These are phyloP conservation scores for Ogataea paradorogensis DNA, from an alignment of 805 yeast genomes.

Conservation along the genomic window DNA sequence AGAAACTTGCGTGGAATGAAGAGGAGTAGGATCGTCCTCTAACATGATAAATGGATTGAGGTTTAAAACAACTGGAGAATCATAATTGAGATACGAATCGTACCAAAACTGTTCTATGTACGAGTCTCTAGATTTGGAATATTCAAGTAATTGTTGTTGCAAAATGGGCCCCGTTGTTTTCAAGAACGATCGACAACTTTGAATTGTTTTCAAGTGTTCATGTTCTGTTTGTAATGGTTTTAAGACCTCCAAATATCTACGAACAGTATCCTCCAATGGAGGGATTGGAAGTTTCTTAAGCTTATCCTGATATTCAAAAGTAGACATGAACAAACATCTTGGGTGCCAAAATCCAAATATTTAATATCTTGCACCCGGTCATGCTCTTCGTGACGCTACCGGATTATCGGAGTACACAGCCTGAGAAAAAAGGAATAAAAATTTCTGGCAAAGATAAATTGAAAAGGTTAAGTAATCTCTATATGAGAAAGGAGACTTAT, in stretches of 20 bases:
- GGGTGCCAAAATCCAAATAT: background rate
- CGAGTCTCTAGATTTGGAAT: constrained; percentile 62
- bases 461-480: background rate
- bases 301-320: constrained; percentile 59
- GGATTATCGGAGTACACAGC: constrained; percentile 12
- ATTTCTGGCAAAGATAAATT: too few species aligned
- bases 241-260: constrained; percentile 60
- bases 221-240: constrained; percentile 77
- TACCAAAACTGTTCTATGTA: constrained; percentile 95
- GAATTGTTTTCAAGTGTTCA: constrained; percentile 61
- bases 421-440: background rate
- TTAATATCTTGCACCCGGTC: constrained; percentile 4
- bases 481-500: constrained; percentile 2
- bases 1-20: constrained; percentile 61
- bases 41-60: constrained; percentile 86
- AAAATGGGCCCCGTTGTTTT: constrained; percentile 52
- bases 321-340: constrained; percentile 23
- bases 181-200: constrained; percentile 57
- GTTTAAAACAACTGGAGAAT: constrained; percentile 87
- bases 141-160: constrained; percentile 62
- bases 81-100: constrained; percentile 83
- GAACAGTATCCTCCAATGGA: constrained; percentile 62
- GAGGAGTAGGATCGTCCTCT: constrained; percentile 86
- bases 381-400: constrained; percentile 7
- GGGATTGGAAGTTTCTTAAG: constrained; percentile 79